Percentiles rank a stretch among this genome's conserved stretches.
Evolutionary conservation across 108 stramenopile species (phyloP).

Genomic region (Cyclotella baltica): DNA sequence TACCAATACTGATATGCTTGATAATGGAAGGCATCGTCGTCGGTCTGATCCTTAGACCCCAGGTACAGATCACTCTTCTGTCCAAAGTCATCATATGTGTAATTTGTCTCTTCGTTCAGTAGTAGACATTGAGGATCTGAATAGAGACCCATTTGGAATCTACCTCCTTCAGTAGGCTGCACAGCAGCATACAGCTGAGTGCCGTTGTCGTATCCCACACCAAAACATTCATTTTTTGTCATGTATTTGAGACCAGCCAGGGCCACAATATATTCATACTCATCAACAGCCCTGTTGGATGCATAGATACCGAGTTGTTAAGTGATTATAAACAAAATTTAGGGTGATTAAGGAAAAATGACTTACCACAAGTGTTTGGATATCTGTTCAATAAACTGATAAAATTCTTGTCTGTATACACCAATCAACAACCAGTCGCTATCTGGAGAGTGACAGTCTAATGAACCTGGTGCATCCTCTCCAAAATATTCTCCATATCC

Average conservation of each 20-base stretch:
- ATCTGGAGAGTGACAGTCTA: slow-evolving; percentile 86
- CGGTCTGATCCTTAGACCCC: slow-evolving; percentile 42
- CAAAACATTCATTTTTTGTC: slow-evolving; percentile 76
- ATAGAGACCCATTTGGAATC: slow-evolving; percentile 78
- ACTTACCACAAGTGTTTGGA: slow-evolving; percentile 88
- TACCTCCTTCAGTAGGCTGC: slow-evolving; percentile 61
- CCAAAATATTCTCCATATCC: slow-evolving; percentile 80
- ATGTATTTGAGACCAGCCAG: slow-evolving; percentile 86
- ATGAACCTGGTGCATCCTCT: slow-evolving; percentile 52
- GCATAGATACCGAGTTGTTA: background rate
- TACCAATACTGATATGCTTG: slow-evolving; percentile 60
- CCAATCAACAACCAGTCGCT: slow-evolving; percentile 82
- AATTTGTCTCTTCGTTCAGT: slow-evolving; percentile 50
- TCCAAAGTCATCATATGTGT: slow-evolving; percentile 79
- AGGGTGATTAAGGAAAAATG: too few species aligned
- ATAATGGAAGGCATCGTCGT: slow-evolving; percentile 46
- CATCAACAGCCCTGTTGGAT: slow-evolving; percentile 65
- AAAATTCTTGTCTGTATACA: slow-evolving; percentile 90
- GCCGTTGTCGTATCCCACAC: slow-evolving; percentile 67
- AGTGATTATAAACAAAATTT: too few species aligned
- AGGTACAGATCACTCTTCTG: slow-evolving; percentile 55
- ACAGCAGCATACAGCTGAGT: slow-evolving; percentile 72
- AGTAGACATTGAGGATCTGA: slow-evolving; percentile 69
- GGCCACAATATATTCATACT: slow-evolving; percentile 88
- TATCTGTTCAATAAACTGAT: slow-evolving; percentile 91